A percentile compares a stretch with the other conserved stretches of the same genome.
phyloP scores from a whole-genome alignment of 768 basidiomycete species.

The Suillus bovinus region DNA sequence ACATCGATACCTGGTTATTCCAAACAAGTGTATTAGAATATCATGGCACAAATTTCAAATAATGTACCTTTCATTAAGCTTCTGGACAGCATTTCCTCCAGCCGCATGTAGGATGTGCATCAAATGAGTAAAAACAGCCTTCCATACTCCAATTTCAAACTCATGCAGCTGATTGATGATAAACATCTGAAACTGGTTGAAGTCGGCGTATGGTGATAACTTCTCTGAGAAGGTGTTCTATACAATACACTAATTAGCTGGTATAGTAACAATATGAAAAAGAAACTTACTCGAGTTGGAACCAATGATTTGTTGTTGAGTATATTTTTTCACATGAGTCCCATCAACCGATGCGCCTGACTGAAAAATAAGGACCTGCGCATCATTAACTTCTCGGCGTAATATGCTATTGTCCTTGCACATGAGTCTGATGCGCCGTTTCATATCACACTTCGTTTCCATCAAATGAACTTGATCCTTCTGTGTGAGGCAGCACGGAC shows the following conservation, averaged over 20 bases:
- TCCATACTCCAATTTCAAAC: conserved; percentile 20
- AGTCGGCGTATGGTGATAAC: conserved; percentile 9
- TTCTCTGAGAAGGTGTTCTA: conserved; percentile 30
- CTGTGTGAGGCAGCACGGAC: conserved; percentile 18
- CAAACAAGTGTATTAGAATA: too few species aligned
- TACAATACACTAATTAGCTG: not conserved
- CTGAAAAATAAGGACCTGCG: not conserved
- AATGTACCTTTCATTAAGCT: conserved; percentile 17
- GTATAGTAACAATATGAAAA: too few species aligned
- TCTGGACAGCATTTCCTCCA: conserved; percentile 2
- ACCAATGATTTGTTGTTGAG: not conserved
- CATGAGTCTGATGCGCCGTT: not conserved
- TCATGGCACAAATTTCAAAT: not conserved
- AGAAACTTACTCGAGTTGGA: conserved; percentile 8
- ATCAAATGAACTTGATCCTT: conserved; percentile 8
- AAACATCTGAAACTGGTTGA: conserved; percentile 15
- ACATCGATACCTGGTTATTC: conserved; percentile 24
- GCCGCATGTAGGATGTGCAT: conserved; percentile 16
- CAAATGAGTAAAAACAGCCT: conserved; percentile 15
- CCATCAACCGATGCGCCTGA: conserved; percentile 1
- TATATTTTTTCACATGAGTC: not conserved
- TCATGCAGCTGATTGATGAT: conserved; percentile 19
- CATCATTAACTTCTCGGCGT: too few species aligned
- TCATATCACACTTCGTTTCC: conserved; percentile 12
- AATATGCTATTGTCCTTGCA: not conserved